Conservation (phyloP, 129 eudicot genomes). For the Smallanthus sonchifolius region DNA sequence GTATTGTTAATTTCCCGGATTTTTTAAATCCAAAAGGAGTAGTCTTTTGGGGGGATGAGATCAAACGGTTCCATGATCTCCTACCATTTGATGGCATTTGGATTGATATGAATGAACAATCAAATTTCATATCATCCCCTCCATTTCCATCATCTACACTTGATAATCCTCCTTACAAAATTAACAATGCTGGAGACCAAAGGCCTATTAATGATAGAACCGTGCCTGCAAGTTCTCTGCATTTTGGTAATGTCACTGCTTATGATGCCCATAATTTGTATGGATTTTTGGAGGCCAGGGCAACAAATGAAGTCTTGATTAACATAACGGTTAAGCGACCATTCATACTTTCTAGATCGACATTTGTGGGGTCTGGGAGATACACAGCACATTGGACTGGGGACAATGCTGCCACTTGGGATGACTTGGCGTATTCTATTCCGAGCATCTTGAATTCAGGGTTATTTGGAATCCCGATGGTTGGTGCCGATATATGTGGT, state of each 20-base stretch:
- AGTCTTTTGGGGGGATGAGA: constrained; percentile 63
- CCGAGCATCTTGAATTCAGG: constrained; percentile 72
- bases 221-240: constrained; percentile 68
- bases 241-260: constrained; percentile 58
- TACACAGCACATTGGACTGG: constrained; percentile 95
- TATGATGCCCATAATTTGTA: constrained; percentile 78
- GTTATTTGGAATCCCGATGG: constrained; percentile 80
- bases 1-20: constrained; percentile 68
- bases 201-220: constrained; percentile 48
- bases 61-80: constrained; percentile 44
- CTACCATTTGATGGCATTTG: constrained; percentile 76
- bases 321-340: constrained; percentile 57
- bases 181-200: constrained; percentile 54
- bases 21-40: constrained; percentile 58
- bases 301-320: constrained; percentile 50
- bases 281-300: constrained; percentile 67
- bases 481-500: constrained; percentile 93
- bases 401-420: constrained; percentile 87
- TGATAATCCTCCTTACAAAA: constrained; percentile 80
- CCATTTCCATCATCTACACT: constrained; percentile 50
- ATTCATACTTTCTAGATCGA: constrained; percentile 63
- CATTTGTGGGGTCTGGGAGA: constrained; percentile 84
- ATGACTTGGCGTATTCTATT: constrained; percentile 72
- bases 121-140: constrained; percentile 61
- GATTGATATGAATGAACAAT: constrained; percentile 88